Evolutionary conservation across 345 rosid genomes (phyloP), one percentile per base, ranked within the genome.

Genomic region (Populus nigra): DNA sequence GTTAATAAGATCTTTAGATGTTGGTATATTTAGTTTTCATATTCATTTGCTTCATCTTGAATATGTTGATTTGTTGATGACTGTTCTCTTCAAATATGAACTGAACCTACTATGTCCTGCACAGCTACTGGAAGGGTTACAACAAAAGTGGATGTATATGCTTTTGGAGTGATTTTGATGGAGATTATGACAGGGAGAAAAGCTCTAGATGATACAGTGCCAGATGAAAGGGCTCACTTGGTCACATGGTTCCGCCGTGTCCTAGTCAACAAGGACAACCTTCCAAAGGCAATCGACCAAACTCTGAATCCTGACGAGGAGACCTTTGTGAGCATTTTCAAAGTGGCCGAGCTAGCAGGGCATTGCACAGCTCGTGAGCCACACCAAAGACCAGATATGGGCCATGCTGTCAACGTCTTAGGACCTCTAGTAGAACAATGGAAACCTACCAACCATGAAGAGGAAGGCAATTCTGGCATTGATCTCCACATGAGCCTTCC

Each of bases 71-170:
- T 31, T 33, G 15, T 25, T 29, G 16, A 7, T 31, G 31, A 2
- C 10, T 45, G 3, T 47, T 31, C 41, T 36, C 8, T 50, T 20
- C 25, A 50, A 74, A 35, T 62, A 22, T 17, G 17, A 36, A 53
- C 38, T 74, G 50, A 59, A 23, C 41, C 25, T 55, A 8, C 8
- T 43, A 55, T 68, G 65, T 36, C 76, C 50, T 15, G 62, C 74
- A 69, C 90, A 94, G 98, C 94, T 27, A 94, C 98, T 5, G 98
- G 98, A 74, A 87, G 97, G 85, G 98, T 94, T 73, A 91, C 98
- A 1, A 94, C 91, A 6, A 94, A 92, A 79, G 94, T 92, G 35
- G 98, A 94, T 76, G 92, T 94, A 2, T 94, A 85, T 72, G 97
- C 96, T 70, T 94, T 89, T 76, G 98, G 98, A 33, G 98, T 90